Evolutionary conservation across 345 rosid species (phyloP).

Genomic region (Salix exigua): DNA sequence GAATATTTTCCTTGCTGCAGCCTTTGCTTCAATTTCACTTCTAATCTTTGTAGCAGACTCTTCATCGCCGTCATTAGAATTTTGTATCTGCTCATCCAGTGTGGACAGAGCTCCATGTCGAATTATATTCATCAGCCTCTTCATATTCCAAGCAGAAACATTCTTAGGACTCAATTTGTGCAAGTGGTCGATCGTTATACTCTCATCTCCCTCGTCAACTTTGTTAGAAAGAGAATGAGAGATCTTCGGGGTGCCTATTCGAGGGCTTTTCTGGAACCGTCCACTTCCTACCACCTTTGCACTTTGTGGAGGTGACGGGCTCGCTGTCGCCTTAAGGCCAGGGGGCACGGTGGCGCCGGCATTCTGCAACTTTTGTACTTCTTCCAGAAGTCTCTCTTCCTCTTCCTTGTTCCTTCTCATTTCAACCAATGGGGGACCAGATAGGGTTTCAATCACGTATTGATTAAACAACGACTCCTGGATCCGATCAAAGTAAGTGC

Average conservation of each 20-base stretch:
- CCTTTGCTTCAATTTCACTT: constrained; percentile 32
- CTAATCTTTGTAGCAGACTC: constrained; percentile 27
- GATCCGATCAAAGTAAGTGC: constrained; percentile 31
- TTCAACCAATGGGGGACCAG: constrained; percentile 30
- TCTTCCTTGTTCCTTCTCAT: constrained; percentile 22
- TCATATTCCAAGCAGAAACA: constrained; percentile 39
- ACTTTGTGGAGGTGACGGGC: background rate
- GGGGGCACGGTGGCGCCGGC: constrained; percentile 25
- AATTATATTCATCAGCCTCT: constrained; percentile 33
- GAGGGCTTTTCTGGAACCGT: constrained; percentile 23
- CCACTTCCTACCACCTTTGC: constrained; percentile 21
- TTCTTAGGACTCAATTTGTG: constrained; percentile 30
- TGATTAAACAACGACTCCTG: constrained; percentile 35
- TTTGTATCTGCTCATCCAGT: constrained; percentile 21
- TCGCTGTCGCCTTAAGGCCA: constrained; percentile 10
- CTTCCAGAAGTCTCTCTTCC: constrained; percentile 19
- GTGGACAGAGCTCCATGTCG: constrained; percentile 27
- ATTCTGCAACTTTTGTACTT: constrained; percentile 22
- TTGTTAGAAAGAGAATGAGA: constrained; percentile 18
- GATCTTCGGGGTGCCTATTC: constrained; percentile 23
- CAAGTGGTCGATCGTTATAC: constrained; percentile 28
- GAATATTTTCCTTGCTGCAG: constrained; percentile 31
- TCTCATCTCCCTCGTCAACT: constrained; percentile 16
- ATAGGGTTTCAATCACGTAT: constrained; percentile 29
- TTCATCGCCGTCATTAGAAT: constrained; percentile 23